Percentiles rank a stretch among this genome's conserved stretches.
Conservation (phyloP, 2,329 filamentous ascomycete genomes). For the Neonectria ditissima region DNA sequence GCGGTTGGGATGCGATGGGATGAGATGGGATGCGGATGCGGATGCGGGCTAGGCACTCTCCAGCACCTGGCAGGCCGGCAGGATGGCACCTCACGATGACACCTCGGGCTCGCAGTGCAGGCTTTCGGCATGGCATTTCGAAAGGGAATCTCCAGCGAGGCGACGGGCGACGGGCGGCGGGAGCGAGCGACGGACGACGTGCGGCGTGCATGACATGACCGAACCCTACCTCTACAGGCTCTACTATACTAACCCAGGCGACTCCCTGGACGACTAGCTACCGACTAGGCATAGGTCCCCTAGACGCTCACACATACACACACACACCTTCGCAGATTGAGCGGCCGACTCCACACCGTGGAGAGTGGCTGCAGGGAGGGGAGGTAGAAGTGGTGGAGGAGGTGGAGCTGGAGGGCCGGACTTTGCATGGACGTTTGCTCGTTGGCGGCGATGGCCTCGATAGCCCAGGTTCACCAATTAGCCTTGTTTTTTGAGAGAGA, state of each 20-base stretch:
- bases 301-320: slow-evolving; percentile 14
- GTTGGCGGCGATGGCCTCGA: slow-evolving; percentile 10
- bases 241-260: too few species aligned
- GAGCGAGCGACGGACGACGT: background rate
- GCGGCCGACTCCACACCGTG: slow-evolving; percentile 31
- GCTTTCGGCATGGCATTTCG: slow-evolving; percentile 21
- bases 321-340: slow-evolving; percentile 17
- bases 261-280: too few species aligned
- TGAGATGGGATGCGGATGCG: background rate
- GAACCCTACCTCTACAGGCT: slow-evolving; percentile 2
- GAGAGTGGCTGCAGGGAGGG: slow-evolving; percentile 45
- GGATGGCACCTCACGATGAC: background rate
- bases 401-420: slow-evolving; percentile 22
- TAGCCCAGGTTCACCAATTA: background rate
- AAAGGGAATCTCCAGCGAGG: slow-evolving; percentile 17
- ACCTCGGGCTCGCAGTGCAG: background rate
- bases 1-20: too few species aligned
- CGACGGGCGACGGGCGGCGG: slow-evolving; percentile 1
- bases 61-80: background rate
- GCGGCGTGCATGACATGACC: slow-evolving; percentile 29
- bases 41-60: background rate
- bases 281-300: too few species aligned
- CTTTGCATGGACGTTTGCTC: slow-evolving; percentile 36
- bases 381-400: background rate
- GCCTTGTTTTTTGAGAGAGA: background rate